phyloP scores from a whole-genome alignment of 176 grass and related monocot species.

The Panicum miliaceum region DNA sequence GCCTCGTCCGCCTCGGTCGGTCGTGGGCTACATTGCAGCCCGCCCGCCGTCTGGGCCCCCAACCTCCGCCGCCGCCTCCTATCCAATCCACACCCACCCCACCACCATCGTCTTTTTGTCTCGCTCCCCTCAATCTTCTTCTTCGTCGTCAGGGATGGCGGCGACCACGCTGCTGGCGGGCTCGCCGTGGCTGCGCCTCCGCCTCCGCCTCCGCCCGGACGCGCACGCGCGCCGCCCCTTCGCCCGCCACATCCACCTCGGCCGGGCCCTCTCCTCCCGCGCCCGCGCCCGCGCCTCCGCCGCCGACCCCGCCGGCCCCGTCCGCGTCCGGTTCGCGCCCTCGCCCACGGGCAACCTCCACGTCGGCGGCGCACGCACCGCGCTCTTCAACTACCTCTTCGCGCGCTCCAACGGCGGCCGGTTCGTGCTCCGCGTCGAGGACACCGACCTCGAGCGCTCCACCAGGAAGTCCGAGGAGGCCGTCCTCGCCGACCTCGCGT shows the following conservation, averaged over 20 bases:
- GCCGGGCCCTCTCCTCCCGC: slow-evolving; percentile 55
- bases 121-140: not conserved
- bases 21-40: too few relatives aligned
- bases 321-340: slow-evolving; percentile 90
- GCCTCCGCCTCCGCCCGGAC: slow-evolving; percentile 56
- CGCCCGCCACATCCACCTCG: slow-evolving; percentile 32
- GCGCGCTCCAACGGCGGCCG: slow-evolving; percentile 74
- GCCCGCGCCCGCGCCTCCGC: slow-evolving; percentile 36
- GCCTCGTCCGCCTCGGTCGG: too few relatives aligned
- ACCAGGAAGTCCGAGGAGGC: slow-evolving; percentile 89
- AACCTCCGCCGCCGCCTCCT: not conserved
- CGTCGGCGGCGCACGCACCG: slow-evolving; percentile 84
- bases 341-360: slow-evolving; percentile 94
- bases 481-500: slow-evolving; percentile 79
- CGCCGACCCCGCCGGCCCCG: slow-evolving; percentile 35
- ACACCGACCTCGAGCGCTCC: slow-evolving; percentile 88
- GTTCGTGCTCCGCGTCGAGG: slow-evolving; percentile 89
- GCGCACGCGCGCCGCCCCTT: not conserved
- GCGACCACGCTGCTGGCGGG: slow-evolving; percentile 47
- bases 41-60: not conserved
- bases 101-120: not conserved
- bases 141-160: slow-evolving; percentile 26
- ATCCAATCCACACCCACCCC: not conserved
- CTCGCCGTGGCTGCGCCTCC: slow-evolving; percentile 61
- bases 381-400: slow-evolving; percentile 96